These are phyloP conservation scores for Hypoxylon sp. DNA, from an alignment of 2,329 filamentous ascomycete genomes.

Conservation along the genomic window DNA sequence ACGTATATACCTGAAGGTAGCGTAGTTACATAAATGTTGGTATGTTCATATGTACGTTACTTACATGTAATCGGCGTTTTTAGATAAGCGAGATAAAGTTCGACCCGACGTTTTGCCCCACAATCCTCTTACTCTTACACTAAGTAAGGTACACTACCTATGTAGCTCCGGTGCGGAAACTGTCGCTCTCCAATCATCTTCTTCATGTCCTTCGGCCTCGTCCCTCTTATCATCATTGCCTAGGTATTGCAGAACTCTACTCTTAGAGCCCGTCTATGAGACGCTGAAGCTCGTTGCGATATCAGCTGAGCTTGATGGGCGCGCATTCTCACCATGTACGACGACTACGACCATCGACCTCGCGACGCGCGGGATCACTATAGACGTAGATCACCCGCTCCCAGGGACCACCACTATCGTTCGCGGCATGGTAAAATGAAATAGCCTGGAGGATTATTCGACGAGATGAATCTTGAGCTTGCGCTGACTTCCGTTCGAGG, in stretches of 20 bases:
- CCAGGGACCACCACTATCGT: conserved; percentile 51
- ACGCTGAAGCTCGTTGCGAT: background rate
- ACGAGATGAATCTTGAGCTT: conserved; percentile 47
- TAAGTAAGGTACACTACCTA: too few species aligned
- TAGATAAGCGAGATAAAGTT: background rate
- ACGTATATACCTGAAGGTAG: too few species aligned
- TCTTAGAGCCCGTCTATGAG: background rate
- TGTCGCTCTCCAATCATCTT: background rate
- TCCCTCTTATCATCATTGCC: background rate
- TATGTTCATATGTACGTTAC: background rate
- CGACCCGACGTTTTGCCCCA: background rate
- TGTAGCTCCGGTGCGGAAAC: background rate
- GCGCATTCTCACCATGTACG: conserved; percentile 46
- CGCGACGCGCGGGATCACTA: conserved; percentile 48
- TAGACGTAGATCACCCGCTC: conserved; percentile 49
- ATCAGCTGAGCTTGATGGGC: background rate
- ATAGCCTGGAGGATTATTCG: conserved; percentile 50
- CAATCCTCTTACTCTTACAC: too few species aligned
- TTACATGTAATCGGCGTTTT: too few species aligned
- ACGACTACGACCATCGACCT: conserved; percentile 50
- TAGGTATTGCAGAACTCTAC: background rate
- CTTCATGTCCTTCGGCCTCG: background rate
- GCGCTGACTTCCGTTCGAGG: conserved; percentile 52
- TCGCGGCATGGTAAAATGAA: conserved; percentile 55
- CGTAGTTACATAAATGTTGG: too few species aligned